Conservation (phyloP, 169 alveolate genomes). For the Theileria luwenshuni region DNA sequence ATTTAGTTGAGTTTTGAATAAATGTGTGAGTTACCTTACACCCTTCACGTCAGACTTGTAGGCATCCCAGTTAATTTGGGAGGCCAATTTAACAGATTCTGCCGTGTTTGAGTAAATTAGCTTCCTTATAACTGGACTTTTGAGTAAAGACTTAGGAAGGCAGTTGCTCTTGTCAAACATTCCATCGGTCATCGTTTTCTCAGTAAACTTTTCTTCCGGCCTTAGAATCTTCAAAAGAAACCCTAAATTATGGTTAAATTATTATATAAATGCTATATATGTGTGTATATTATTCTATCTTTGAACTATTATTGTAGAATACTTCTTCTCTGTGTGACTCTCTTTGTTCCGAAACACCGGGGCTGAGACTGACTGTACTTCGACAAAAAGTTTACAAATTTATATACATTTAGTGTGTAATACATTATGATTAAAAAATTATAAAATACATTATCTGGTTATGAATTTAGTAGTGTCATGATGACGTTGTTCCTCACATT, state of each 20-base stretch:
- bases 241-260: slow-evolving; percentile 20
- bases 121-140: slow-evolving; percentile 77
- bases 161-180: slow-evolving; percentile 32
- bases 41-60: slow-evolving; percentile 82
- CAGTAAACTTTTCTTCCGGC: slow-evolving; percentile 59
- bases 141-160: slow-evolving; percentile 81
- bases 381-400: slow-evolving; percentile 1
- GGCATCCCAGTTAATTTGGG: slow-evolving; percentile 80
- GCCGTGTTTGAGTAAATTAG: slow-evolving; percentile 76
- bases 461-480: slow-evolving; percentile 58
- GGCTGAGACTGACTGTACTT: slow-evolving; percentile 8
- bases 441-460: slow-evolving; percentile 7
- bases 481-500: slow-evolving; percentile 67
- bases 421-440: slow-evolving; percentile 13
- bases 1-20: neutral
- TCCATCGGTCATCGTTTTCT: slow-evolving; percentile 44
- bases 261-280: neutral
- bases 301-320: neutral
- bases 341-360: slow-evolving; percentile 57
- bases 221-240: slow-evolving; percentile 54
- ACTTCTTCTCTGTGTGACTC: slow-evolving; percentile 68
- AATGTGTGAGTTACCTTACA: slow-evolving; percentile 64
- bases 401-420: slow-evolving; percentile 20
- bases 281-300: neutral
- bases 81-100: slow-evolving; percentile 78